Evolutionary conservation across 257 asterid genomes (phyloP).

Genomic region (Solanum paucissectum): DNA sequence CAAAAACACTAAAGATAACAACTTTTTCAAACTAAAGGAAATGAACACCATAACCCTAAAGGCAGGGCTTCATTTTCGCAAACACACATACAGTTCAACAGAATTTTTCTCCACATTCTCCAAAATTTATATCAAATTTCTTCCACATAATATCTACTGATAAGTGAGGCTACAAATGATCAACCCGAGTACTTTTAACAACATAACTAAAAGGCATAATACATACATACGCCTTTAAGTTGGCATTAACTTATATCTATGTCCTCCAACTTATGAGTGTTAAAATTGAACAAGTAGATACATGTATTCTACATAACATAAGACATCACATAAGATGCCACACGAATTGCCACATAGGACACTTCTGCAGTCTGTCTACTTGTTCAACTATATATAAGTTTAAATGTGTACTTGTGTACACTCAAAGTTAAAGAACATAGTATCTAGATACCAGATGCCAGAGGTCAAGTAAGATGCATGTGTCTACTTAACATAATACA

Average conservation of each 20-base stretch:
- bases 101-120: background rate
- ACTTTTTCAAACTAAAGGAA: background rate
- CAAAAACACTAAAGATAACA: background rate
- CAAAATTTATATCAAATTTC: background rate
- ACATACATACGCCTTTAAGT: background rate
- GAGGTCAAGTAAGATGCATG: no score
- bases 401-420: background rate
- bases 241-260: background rate
- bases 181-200: background rate
- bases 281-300: background rate
- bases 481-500: background rate
- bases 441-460: no score
- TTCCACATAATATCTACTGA: background rate
- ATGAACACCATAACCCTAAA: background rate
- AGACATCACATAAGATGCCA: background rate
- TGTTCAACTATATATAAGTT: background rate
- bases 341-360: background rate
- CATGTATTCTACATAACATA: background rate
- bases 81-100: background rate
- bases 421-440: no score
- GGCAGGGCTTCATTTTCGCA: background rate
- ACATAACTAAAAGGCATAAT: background rate
- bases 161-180: background rate
- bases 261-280: no score
- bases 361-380: background rate